Evolutionary conservation across 352 stramenopile genomes (phyloP).

Genomic region (Phytophthora meadii): DNA sequence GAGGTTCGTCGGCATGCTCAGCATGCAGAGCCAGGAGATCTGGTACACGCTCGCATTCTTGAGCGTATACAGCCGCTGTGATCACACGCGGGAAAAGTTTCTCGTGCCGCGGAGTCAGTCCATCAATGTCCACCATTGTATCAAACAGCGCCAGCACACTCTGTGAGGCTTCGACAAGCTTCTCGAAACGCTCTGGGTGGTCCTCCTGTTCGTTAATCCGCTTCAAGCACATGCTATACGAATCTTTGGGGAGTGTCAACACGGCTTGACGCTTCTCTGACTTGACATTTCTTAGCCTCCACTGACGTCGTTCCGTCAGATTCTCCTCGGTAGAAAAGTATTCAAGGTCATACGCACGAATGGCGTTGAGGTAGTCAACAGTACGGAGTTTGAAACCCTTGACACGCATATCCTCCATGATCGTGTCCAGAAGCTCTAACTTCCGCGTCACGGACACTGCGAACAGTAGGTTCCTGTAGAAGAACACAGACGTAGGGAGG

Average conservation of each 20-base stretch:
- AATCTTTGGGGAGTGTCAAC: slow-evolving; percentile 46
- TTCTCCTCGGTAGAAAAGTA: slow-evolving; percentile 47
- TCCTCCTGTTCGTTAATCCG: slow-evolving; percentile 53
- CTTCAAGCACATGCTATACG: slow-evolving; percentile 51
- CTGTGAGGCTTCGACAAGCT: slow-evolving; percentile 39
- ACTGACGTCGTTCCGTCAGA: slow-evolving; percentile 10
- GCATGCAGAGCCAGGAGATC: slow-evolving; percentile 47
- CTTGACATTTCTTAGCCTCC: slow-evolving; percentile 17
- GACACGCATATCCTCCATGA: slow-evolving; percentile 72
- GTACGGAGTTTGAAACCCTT: slow-evolving; percentile 70
- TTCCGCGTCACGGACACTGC: slow-evolving; percentile 41
- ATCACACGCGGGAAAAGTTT: slow-evolving; percentile 62
- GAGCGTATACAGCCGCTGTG: slow-evolving; percentile 54
- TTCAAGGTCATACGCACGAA: slow-evolving; percentile 52
- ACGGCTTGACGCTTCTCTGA: slow-evolving; percentile 8
- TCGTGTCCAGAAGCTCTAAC: slow-evolving; percentile 36
- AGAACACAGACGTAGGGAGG: slow-evolving; percentile 61
- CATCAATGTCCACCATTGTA: slow-evolving; percentile 66
- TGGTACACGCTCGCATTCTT: slow-evolving; percentile 57
- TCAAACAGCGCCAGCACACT: slow-evolving; percentile 62
- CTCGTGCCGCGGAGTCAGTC: slow-evolving; percentile 35
- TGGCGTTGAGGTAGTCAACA: slow-evolving; percentile 59
- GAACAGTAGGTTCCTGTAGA: slow-evolving; percentile 69
- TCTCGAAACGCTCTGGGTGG: slow-evolving; percentile 49
- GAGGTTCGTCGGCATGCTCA: slow-evolving; percentile 32